Evolutionary conservation across 768 basidiomycete species (phyloP), one percentile per base, ranked within the genome.

Genomic region (Boletus speciosus): DNA sequence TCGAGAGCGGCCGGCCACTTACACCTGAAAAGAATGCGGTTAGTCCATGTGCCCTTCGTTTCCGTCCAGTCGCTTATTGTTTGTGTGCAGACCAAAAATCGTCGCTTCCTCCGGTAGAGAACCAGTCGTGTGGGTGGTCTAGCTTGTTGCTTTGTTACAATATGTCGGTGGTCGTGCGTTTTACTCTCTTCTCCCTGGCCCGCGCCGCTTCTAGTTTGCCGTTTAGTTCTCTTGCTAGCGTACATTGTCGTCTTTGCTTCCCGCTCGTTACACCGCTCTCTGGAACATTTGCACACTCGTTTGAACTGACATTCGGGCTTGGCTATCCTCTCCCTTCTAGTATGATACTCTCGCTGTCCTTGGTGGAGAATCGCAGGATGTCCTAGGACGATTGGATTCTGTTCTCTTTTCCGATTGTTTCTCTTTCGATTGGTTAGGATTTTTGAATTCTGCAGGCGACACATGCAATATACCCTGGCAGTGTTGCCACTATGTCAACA

Each of bases 1-100:
- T 98, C 72, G 95, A 98, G 77, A 88, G 84, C 60, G 96, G 96
- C 45, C 82, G 96, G 67, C 93, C 95, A 51, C 76, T 97, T 73
- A 97, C 95, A 36, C 96, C 95, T 19, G 95, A 98, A 76, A 96
- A 95, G 80, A 78, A 81, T 56, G 81, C 84, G 62, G 92, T 93
- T 67, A 75, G 88, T 80, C 16, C 52, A 51, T 45, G 37, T 42
- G 34, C 49, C 23, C 43, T 42, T 16, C 45, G 47, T 53, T 48
- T 46, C 36, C 36, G 21, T 47, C 19, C 37, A 19, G 19, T 56
- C 40, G 16, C 57, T 62, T 38, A 59, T 52, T 21, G 5, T 57
- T 46, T 19, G 52, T 61, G 36, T 56, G 2, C 51, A 70, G 67
- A 70, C 69, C 67, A 71, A 71, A 55, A 70, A 70, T 48, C 71